Evolutionary conservation across 2,329 filamentous ascomycete genomes (phyloP).

Genomic region (Colletotrichum agaves): DNA sequence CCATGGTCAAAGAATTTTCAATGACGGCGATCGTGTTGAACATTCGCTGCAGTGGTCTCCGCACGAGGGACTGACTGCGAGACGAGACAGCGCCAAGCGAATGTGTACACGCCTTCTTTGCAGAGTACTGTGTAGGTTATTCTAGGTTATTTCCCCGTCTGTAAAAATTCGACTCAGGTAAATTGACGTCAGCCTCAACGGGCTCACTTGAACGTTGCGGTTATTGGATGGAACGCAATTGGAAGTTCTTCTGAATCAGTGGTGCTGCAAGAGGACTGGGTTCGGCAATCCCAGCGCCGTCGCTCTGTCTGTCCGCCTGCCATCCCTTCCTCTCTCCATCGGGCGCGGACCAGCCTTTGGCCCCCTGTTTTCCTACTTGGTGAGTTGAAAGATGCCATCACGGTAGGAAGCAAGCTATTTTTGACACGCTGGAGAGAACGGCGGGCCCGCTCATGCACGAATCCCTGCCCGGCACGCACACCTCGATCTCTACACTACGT

Average conservation of each 20-base stretch:
- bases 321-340: neutral
- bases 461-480: slow-evolving; percentile 25
- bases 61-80: neutral
- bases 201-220: neutral
- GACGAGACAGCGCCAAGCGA: slow-evolving; percentile 4
- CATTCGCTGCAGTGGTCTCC: neutral
- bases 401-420: slow-evolving; percentile 28
- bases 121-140: no score
- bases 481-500: slow-evolving; percentile 23
- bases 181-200: neutral
- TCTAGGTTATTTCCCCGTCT: slow-evolving; percentile 14
- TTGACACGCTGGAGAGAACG: slow-evolving; percentile 31
- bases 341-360: neutral
- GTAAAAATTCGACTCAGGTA: slow-evolving; percentile 19
- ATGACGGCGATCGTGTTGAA: neutral
- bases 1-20: neutral
- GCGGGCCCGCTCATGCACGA: slow-evolving; percentile 21
- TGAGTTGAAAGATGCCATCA: neutral
- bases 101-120: neutral
- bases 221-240: neutral
- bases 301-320: neutral
- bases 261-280: neutral
- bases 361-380: neutral
- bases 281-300: neutral
- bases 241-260: neutral